These are phyloP conservation scores for Zygoascus sp. DNA, from an alignment of 1,139 yeast species.

Conservation along the genomic window DNA sequence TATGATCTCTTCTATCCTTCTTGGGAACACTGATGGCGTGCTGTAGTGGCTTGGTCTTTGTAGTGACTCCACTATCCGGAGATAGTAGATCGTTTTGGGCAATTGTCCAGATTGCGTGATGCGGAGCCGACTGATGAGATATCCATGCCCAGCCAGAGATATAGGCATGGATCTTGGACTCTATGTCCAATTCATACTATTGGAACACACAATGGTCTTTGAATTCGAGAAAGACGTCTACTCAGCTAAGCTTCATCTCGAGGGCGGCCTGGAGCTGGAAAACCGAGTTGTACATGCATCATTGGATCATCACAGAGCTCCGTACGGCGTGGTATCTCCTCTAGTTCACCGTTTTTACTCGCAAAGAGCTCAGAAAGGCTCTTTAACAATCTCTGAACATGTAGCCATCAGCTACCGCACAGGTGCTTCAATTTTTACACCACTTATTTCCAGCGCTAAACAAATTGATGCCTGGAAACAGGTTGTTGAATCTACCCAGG, in stretches of 20 bases:
- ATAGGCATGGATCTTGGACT: neutral
- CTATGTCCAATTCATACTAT: neutral
- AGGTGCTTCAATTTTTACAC: conserved; percentile 41
- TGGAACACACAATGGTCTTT: conserved; percentile 4
- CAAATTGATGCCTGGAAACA: conserved; percentile 48
- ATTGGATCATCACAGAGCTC: conserved; percentile 44
- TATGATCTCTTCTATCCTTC: no score
- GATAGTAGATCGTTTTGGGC: neutral
- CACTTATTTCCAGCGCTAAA: conserved; percentile 48
- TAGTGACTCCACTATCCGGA: no score
- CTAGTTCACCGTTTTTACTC: conserved; percentile 40
- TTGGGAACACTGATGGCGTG: no score
- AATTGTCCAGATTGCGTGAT: conserved; percentile 2
- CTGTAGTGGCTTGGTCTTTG: no score
- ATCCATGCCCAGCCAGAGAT: neutral
- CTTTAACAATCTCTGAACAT: conserved; percentile 41
- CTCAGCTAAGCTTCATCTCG: neutral
- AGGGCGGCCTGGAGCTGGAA: conserved; percentile 18
- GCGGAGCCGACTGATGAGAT: neutral
- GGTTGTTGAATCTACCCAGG: conserved; percentile 16
- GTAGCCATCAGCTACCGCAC: conserved; percentile 33
- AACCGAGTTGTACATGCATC: conserved; percentile 49
- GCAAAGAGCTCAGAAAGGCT: conserved; percentile 47
- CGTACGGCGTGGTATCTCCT: conserved; percentile 7
- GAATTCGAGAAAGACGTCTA: conserved; percentile 1